Percentiles rank a stretch among this genome's conserved stretches.
phyloP scores from a whole-genome alignment of 2,329 filamentous ascomycete genomes.

The Colletotrichum higginsianum region DNA sequence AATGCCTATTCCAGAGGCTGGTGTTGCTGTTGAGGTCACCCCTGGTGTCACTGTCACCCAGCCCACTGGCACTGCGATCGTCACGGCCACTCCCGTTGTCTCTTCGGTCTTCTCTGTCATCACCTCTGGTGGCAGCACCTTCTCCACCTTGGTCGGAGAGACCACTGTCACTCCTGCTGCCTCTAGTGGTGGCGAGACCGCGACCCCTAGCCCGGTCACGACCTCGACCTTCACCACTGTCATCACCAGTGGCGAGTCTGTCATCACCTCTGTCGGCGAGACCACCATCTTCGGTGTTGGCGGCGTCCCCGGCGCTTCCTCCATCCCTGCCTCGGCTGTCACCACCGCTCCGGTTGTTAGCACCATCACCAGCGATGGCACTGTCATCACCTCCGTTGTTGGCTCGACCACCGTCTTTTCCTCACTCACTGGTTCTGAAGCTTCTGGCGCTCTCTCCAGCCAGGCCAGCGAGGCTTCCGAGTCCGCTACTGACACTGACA shows the following conservation, averaged over 20 bases:
- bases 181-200: constrained; percentile 19
- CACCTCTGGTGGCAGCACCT: constrained; percentile 54
- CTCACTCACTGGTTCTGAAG: constrained; percentile 45
- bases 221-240: constrained; percentile 49
- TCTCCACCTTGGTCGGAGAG: constrained; percentile 52
- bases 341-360: constrained; percentile 40
- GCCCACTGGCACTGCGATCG: constrained; percentile 31
- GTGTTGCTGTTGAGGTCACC: constrained; percentile 42
- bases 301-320: constrained; percentile 33
- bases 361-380: constrained; percentile 36
- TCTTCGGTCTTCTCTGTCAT: constrained; percentile 42
- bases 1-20: constrained; percentile 24
- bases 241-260: constrained; percentile 45
- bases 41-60: constrained; percentile 45
- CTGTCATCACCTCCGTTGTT: constrained; percentile 33
- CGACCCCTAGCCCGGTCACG: constrained; percentile 49
- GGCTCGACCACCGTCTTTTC: constrained; percentile 47
- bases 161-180: constrained; percentile 26
- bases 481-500: constrained; percentile 37
- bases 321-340: constrained; percentile 17
- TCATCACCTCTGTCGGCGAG: constrained; percentile 47
- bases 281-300: constrained; percentile 47
- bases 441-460: constrained; percentile 45
- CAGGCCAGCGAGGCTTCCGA: constrained; percentile 40
- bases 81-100: constrained; percentile 28